Base-by-base conservation (phyloP, 345 rosid genomes). In the Syzygium aqueum region DNA sequence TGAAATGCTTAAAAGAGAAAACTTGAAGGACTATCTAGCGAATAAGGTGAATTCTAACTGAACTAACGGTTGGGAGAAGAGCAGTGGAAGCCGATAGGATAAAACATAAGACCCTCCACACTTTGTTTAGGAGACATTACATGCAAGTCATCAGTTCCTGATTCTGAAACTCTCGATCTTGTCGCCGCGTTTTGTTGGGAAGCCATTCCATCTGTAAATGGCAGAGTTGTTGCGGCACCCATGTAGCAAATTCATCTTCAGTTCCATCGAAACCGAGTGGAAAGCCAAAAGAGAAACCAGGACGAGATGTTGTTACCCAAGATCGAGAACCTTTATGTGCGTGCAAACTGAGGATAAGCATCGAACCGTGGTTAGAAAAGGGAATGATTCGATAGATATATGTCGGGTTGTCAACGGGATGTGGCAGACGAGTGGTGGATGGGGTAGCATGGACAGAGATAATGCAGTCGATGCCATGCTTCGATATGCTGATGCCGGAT, bases 361-460 rank as follows among this genome's bases (percentile, higher is more conserved):
- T 28, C 89, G 87, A 80, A 88, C 89, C 57, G 33, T 89, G 88
- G 93, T 94, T 86, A 90, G 89, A 90, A 94, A 89, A 65, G 95
- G 93, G 89, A 92, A 89, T 86, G 95, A 94, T 87, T 88, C 89
- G 11, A 86, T 94, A 54, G 95, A 92, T 84, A 87, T 93, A 40
- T 91, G 94, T 84, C 88, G 92, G 90, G 91, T 95, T 87, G 94
- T 95, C 73, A 95, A 94, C 87, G 96, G 96, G 85, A 94, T 92
- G 94, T 94, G 96, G 95, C 95, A 93, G 91, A 90, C 93, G 40
- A 92, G 94, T 86, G 93, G 96, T 85, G 95, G 94, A 2, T 93
- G 96, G 94, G 94, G 96, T 77, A 90, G 84, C 87, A 92, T 93
- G 89, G 92, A 94, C 77, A 84, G 84, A 53, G 88, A 88, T 28